Evolutionary conservation across 2,329 filamentous ascomycete genomes (phyloP), one percentile per base, ranked within the genome.

Genomic region (Fusarium scirpi): DNA sequence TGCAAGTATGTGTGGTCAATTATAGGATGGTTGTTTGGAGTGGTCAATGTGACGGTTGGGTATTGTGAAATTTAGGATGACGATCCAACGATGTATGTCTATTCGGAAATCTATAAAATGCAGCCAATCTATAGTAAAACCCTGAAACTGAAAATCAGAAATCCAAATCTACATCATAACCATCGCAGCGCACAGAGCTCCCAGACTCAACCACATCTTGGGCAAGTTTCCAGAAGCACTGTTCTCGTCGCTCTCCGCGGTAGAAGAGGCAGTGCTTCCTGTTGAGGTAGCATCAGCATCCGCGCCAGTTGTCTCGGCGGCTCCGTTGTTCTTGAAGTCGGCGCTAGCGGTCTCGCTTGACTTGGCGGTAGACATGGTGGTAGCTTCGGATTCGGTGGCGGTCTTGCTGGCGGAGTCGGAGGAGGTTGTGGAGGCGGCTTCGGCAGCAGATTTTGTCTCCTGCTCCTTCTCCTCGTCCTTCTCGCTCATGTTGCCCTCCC

Each of bases 241-340:
- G 45, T 25, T 58, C 12, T 53, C 30, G 1, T 47, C 47, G n/a
- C 25, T 40, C 18, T 22, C n/a, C 16, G 38, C 41, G 22, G 61
- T 64, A 38, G 61, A 13, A 15, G 61, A 63, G 3, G 62, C 49
- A 29, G 47, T 69, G 38, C 49, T 65, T 0, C 18, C 41, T 1
- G 66, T 48, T 2, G 56, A 54, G 2, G 24, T 61, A 6, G 45
- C 15, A 24, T 34, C 45, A 3, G 49, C 11, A 8, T 34, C 34
- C 2, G 53, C n/a, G 0, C 27, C 47, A 5, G 22, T 44, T 54
- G 58, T 55, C 22, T 57, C 58, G 6, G 34, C 62, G 9, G 49
- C 62, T 6, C 60, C 43, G 49, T 64, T 70, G 53, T 68, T 64
- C 43, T 70, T 44, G 41, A 70, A 70, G 4, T 62, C 16, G 6